Evolutionary conservation across 2,329 filamentous ascomycete genomes (phyloP), one percentile per base, ranked within the genome.

Genomic region (Botrytis byssoidea): DNA sequence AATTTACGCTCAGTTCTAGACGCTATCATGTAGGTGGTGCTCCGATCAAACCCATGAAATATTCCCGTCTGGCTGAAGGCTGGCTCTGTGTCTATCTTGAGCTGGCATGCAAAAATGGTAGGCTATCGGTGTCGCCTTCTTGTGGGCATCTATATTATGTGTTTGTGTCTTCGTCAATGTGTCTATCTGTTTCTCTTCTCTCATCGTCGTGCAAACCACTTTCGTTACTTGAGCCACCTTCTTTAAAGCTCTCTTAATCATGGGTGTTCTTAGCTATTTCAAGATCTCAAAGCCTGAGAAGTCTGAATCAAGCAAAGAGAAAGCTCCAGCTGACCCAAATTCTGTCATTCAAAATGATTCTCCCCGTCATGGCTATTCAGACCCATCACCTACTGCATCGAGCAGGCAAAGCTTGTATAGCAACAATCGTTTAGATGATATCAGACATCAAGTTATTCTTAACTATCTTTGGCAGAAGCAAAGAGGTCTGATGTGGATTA

Each of bases 401-500:
- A 67, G 61, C 32, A 67, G 71, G 46, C 63, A 68, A 32, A 72
- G 71, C 51, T 22, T 72, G 37, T 40, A 22, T 29, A 68, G 71
- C 71, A 72, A 72, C 40, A 72, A 72, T 68, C 71, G 71, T 44
- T 72, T 92, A 25, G 91, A 93, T 75, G 91, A 93, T 76, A 92
- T 93, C 82, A 93, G 92, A 82, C 90, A 93, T 79, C 92, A 94
- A 82, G 91, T 94, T 75, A 94, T 94, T 91, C 91, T 93, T 74
- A 94, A 93, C 83, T 93, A 93, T 81, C 85, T 95, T 46, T 93
- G 93, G 82, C 92, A 94, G 81, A 91, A 94, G 80, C 92, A 94
- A 83, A 93, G 91, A 79, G 88, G 88, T 20, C 88, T 89, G 75
- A 86, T 93, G 57, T 94, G 92, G 92, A 89, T 94, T 29, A 88